Evolutionary conservation across 331 rosid species (phyloP), one percentile per base, ranked within the genome.

Genomic region (Prunus yedoensis): DNA sequence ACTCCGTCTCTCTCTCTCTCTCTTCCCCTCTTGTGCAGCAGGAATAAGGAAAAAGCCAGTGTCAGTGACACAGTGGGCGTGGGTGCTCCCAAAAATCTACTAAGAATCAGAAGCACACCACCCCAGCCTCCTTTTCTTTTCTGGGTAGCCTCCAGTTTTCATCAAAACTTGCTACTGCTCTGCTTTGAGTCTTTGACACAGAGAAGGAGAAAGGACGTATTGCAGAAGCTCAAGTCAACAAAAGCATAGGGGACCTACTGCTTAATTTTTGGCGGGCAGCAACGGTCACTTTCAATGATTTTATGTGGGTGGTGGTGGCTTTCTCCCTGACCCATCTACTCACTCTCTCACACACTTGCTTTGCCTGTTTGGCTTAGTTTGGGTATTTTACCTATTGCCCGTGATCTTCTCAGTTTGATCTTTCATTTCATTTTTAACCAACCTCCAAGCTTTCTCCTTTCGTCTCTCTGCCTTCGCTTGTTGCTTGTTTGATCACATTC

Each of bases 211-310:
- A 9, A 20, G 53, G 72, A 23, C 57, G 72, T 68, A 68, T n/a
- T 46, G 52, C 63, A 64, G 83, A 57, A 64, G 58, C 61, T 75
- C 75, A 70, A 80, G 76, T 68, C 60, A 52, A 27, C 45, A 50
- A 65, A 76, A 73, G 78, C 71, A 57, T 76, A 15, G 59, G 91
- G 92, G 89, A 51, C 92, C 92, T 82, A 84, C 85, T 80, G 88
- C 85, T 77, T 62, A 78, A 61, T 71, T 85, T 88, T 89, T 87
- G 75, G 90, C 76, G 79, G 86, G 89, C 88, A 86, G 75, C 78
- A 82, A 86, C 79, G 87, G 92, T 84, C 80, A 60, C 69, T 74
- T 50, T 86, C 89, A 88, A 84, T 88, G 88, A 90, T 88, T 84
- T 82, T 81, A 76, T 84, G 74, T 80, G 79, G 83, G 74, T 82